Percentiles rank a stretch among this genome's conserved stretches.
phyloP scores from a whole-genome alignment of 345 rosid species.

The Microcos paniculata region DNA sequence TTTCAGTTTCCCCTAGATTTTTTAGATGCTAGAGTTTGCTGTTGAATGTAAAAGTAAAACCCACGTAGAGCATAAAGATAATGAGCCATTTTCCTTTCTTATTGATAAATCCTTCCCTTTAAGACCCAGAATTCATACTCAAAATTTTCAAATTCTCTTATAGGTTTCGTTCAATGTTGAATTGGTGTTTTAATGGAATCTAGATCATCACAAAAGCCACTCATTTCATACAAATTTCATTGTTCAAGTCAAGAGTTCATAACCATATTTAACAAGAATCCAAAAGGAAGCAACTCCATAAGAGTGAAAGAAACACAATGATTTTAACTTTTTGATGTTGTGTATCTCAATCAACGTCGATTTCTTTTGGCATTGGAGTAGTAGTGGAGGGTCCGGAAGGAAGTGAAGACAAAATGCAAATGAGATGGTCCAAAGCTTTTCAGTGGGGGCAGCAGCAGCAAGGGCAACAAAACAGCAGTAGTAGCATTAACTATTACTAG shows the following conservation, averaged over 20 bases:
- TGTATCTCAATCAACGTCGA: neutral
- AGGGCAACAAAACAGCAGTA: neutral
- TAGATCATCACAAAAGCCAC: neutral
- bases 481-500: too few species aligned
- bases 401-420: neutral
- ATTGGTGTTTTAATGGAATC: neutral
- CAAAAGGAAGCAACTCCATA: neutral
- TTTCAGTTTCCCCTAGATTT: neutral
- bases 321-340: neutral
- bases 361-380: neutral
- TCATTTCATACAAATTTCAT: neutral
- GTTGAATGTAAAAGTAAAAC: constrained; percentile 2
- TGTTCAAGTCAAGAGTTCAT: neutral
- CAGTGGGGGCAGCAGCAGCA: neutral
- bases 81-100: neutral
- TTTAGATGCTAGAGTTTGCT: neutral
- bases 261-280: neutral
- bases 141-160: neutral
- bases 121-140: neutral
- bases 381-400: neutral
- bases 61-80: neutral
- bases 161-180: too few species aligned
- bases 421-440: neutral
- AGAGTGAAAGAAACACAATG: neutral
- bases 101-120: neutral